phyloP scores from a whole-genome alignment of 23 red algal genomes.

The Gracilaria gracilis region DNA sequence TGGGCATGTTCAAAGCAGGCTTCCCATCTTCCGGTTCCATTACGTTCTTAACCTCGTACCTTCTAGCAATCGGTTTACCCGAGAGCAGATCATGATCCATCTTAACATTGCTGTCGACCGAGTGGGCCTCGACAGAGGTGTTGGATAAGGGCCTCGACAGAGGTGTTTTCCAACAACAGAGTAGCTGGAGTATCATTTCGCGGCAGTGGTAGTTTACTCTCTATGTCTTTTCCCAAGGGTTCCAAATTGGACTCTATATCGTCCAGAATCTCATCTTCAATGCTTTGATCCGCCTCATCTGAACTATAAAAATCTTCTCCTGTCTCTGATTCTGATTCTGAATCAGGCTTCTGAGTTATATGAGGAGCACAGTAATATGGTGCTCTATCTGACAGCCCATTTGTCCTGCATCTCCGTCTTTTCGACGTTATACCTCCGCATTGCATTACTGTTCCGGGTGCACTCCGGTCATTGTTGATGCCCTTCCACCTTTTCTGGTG shows the following conservation, averaged over 20 bases:
- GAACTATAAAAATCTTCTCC: background rate
- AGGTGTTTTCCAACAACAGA: background rate
- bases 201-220: background rate
- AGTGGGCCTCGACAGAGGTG: too few species aligned
- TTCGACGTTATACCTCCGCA: constrained; percentile 40
- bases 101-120: background rate
- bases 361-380: constrained; percentile 33
- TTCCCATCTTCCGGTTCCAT: background rate
- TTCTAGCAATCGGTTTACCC: background rate
- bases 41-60: background rate
- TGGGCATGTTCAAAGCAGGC: background rate
- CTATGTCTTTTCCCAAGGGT: background rate
- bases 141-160: background rate
- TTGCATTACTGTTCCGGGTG: background rate
- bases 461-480: background rate
- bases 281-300: background rate
- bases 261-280: background rate
- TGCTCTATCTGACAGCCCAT: background rate
- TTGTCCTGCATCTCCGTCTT: constrained; percentile 28
- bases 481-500: background rate
- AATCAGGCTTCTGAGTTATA: constrained; percentile 29
- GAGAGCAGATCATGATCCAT: background rate
- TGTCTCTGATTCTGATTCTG: constrained; percentile 17
- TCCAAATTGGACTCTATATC: background rate
- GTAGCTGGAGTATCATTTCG: background rate